phyloP scores from a whole-genome alignment of 306 rosid species.

The Vigna radiata region DNA sequence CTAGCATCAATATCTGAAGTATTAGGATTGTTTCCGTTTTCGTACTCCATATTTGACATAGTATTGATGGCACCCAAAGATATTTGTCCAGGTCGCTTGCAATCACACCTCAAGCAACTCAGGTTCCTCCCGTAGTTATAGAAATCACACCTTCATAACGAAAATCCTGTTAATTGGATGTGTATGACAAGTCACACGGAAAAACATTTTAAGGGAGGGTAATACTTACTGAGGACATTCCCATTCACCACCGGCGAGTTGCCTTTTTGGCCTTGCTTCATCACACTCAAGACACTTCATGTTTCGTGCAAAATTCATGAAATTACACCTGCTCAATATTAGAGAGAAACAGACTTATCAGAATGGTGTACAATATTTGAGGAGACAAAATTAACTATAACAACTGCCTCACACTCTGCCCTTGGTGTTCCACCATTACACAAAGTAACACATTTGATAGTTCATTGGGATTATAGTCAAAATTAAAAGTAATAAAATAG shows the following conservation, averaged over 20 bases:
- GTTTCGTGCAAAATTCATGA: conserved; percentile 96
- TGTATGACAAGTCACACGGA: conserved; percentile 26
- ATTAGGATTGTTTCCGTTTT: conserved; percentile 48
- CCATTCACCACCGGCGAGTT: conserved; percentile 94
- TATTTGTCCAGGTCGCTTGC: conserved; percentile 80
- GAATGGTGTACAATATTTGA: conserved; percentile 16
- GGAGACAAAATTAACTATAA: conserved; percentile 8
- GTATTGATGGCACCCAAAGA: conserved; percentile 46
- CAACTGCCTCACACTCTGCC: conserved; percentile 6
- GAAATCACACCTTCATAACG: conserved; percentile 79
- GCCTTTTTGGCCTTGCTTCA: conserved; percentile 86
- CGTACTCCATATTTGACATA: conserved; percentile 48
- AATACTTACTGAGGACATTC: conserved; percentile 97
- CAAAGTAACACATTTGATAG: conserved; percentile 22
- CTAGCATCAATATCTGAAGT: conserved; percentile 57
- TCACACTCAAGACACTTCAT: conserved; percentile 87
- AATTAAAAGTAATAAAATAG: background rate
- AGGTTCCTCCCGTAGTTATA: conserved; percentile 78
- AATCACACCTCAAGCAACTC: conserved; percentile 89
- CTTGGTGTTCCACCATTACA: conserved; percentile 14
- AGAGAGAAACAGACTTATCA: conserved; percentile 23
- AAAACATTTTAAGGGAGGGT: conserved; percentile 26
- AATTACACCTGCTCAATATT: conserved; percentile 82
- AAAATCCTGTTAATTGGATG: conserved; percentile 40
- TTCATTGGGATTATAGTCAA: conserved; percentile 19